Evolutionary conservation across 176 grass and related monocot genomes (phyloP).

Genomic region (Eremochloa ophiuroides): DNA sequence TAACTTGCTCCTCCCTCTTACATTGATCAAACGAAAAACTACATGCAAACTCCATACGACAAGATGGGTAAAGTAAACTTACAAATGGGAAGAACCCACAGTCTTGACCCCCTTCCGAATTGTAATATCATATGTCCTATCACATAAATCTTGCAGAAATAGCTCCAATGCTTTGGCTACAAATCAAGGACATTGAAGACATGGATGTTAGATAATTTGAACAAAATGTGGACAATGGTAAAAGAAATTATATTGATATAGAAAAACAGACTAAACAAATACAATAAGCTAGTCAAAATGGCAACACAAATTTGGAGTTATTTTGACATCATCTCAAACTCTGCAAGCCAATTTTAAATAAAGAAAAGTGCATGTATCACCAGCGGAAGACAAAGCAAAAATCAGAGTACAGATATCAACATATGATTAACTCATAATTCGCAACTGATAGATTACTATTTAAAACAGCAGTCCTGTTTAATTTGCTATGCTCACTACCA

Average conservation of each 20-base stretch:
- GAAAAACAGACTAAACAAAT: background rate
- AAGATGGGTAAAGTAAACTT: constrained; percentile 34
- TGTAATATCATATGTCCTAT: constrained; percentile 80
- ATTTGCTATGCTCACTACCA: background rate
- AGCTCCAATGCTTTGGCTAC: constrained; percentile 97
- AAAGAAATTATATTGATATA: background rate
- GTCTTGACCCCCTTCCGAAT: constrained; percentile 82
- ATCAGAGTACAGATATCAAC: background rate
- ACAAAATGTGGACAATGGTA: background rate
- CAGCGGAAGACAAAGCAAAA: background rate
- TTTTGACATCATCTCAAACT: background rate
- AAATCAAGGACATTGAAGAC: constrained; percentile 16
- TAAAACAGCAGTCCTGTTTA: background rate
- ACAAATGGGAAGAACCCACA: constrained; percentile 86
- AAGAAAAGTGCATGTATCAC: background rate
- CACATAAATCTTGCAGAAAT: constrained; percentile 95
- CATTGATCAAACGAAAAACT: background rate
- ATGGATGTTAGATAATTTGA: constrained; percentile 1
- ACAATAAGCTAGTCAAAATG: background rate
- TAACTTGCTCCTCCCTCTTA: background rate
- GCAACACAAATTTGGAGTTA: constrained; percentile 1
- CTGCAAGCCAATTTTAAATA: background rate
- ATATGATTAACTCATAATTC: background rate
- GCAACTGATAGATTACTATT: background rate
- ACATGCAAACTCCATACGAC: background rate